Percentiles rank a stretch among this genome's conserved stretches.
These are phyloP conservation scores for Gloeopeniophorella convolvens DNA, from an alignment of 768 basidiomycete species.

Conservation along the genomic window DNA sequence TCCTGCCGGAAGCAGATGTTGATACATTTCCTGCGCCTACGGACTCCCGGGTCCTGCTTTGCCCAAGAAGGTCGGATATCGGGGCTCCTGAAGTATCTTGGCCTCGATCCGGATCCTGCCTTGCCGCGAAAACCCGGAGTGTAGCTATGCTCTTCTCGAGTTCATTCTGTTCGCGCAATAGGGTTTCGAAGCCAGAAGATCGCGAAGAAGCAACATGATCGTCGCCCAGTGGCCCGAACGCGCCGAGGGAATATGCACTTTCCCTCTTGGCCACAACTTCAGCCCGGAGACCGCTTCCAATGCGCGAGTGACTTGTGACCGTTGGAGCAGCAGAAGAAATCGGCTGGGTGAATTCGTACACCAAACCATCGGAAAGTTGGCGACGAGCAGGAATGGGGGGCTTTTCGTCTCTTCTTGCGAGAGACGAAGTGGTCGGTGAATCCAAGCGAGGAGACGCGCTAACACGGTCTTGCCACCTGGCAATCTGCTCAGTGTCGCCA, in stretches of 20 bases:
- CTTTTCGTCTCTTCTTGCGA: not conserved
- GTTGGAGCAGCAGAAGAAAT: not conserved
- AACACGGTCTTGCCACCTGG: slow-evolving; percentile 20
- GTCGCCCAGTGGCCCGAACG: not conserved
- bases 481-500: slow-evolving; percentile 13
- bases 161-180: slow-evolving; percentile 56
- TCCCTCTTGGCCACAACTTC: too few relatives aligned
- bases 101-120: not conserved
- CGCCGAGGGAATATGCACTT: not conserved
- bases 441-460: slow-evolving; percentile 12
- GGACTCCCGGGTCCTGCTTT: slow-evolving; percentile 6
- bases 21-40: slow-evolving; percentile 4
- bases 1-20: slow-evolving; percentile 23
- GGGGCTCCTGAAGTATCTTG: not conserved
- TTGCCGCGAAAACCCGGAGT: slow-evolving; percentile 37
- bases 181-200: slow-evolving; percentile 29
- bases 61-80: not conserved
- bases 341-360: not conserved
- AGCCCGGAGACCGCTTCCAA: too few relatives aligned
- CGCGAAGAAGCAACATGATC: slow-evolving; percentile 19
- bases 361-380: not conserved
- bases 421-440: not conserved
- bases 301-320: too few relatives aligned
- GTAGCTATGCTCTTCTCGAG: slow-evolving; percentile 60
- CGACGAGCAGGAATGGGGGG: not conserved